Evolutionary conservation across 73 alveolate genomes (phyloP), one percentile per base, ranked within the genome.

Genomic region (Effrenium voratum): DNA sequence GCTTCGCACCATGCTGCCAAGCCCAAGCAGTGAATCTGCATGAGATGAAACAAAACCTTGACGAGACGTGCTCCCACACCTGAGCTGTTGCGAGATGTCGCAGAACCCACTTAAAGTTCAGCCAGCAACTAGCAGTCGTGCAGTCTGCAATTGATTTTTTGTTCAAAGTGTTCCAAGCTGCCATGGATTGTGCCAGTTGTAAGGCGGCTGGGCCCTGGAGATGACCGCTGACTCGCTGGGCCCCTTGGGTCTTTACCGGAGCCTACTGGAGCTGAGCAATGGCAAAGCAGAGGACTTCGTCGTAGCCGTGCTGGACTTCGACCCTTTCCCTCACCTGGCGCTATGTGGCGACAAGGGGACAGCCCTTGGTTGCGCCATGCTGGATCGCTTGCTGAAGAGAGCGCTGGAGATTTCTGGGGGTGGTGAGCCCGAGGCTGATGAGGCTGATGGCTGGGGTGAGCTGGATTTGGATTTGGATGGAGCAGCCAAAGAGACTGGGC

Each of bases 381-480:
- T 82, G 50, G 36, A 50, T 50, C 72, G 92, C 36, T 49, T 82
- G 76, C 49, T 82, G 72, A 30, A 82, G 92, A 82, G 49, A 82
- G 92, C 92, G 22, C 92, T 43, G 36, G 45, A 49, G 49, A 28
- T 34, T 4, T 43, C 49, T 22, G 90, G 88, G 44, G 92, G 44
- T 30, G 44, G 75, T 0, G 73, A 82, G 4, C 90, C 90, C 2
- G 90, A 45, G 2, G 75, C 43, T 12, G 90, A 46, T 46, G 90
- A 45, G 40, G n/a, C 92, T 12, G 92, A 82, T 82, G 92, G 92
- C 12, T 82, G 92, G 92, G 92, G 75, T n/a, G 92, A 82, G 50
- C 75, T 82, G 34, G 92, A 82, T 44, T n/a, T 82, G 38, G n/a
- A 45, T 22, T 41, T 79, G 44, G 90, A 79, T 22, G 90, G 90